A percentile compares a stretch with the other conserved stretches of the same genome.
phyloP scores from a whole-genome alignment of 768 basidiomycete genomes.

The Lentinula raphanica region DNA sequence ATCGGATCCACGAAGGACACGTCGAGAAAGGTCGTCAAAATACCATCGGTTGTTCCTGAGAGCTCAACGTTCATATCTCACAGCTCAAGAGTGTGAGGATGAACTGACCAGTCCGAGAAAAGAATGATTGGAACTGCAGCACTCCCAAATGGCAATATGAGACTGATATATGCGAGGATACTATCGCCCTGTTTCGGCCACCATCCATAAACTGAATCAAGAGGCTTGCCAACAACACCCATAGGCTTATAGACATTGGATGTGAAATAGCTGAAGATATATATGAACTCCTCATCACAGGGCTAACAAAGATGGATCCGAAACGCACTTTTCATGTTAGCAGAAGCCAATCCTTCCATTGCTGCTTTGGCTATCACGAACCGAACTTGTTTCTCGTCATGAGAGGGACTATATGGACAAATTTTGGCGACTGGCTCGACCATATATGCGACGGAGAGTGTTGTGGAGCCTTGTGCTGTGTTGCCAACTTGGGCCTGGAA shows the following conservation, averaged over 20 bases:
- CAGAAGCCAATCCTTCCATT: slow-evolving; percentile 63
- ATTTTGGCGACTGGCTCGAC: slow-evolving; percentile 41
- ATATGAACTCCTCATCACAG: not conserved
- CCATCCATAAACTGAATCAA: slow-evolving; percentile 61
- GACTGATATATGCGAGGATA: slow-evolving; percentile 45
- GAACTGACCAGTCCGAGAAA: slow-evolving; percentile 61
- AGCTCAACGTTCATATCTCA: not conserved
- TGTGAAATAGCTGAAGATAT: slow-evolving; percentile 38
- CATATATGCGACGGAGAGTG: no score
- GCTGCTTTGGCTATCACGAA: slow-evolving; percentile 62
- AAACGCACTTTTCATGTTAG: slow-evolving; percentile 54
- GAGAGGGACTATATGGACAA: slow-evolving; percentile 40
- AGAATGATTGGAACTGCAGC: slow-evolving; percentile 61
- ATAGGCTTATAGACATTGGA: slow-evolving; percentile 54
- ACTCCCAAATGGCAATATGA: slow-evolving; percentile 63
- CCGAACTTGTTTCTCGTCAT: slow-evolving; percentile 56
- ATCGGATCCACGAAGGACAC: slow-evolving; percentile 52
- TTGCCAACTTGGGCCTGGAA: no score
- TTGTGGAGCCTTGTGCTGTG: no score
- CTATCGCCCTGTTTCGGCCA: slow-evolving; percentile 54
- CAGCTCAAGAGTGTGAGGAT: not conserved
- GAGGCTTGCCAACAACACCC: slow-evolving; percentile 54
- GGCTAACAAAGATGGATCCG: not conserved
- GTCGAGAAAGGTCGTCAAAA: slow-evolving; percentile 52
- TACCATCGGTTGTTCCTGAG: slow-evolving; percentile 64